These are phyloP conservation scores for Mucor sp. DNA, from an alignment of 371 early-diverging fungal species.

Conservation along the genomic window DNA sequence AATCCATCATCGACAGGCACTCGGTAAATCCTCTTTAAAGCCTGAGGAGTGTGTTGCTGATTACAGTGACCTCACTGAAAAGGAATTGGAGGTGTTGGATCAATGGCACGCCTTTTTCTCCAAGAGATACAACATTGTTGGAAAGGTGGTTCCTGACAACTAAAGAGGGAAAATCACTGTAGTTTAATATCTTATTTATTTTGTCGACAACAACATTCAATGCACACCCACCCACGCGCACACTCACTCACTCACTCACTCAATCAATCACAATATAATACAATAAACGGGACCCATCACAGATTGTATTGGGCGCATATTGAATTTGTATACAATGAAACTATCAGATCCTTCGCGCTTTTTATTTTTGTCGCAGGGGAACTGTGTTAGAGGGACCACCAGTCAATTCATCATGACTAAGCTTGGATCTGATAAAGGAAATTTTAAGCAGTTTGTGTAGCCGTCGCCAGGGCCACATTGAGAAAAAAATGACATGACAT, in stretches of 20 bases:
- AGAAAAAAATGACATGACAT: too few relatives aligned
- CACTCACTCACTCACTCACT: not conserved
- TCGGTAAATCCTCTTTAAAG: conserved; percentile 77
- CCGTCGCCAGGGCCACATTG: too few relatives aligned
- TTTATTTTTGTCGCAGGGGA: too few relatives aligned
- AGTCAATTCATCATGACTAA: too few relatives aligned
- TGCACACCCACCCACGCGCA: too few relatives aligned
- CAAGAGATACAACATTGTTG: conserved; percentile 78
- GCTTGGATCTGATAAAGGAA: too few relatives aligned
- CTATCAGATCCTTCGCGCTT: not conserved
- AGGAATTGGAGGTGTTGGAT: conserved; percentile 72
- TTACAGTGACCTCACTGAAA: conserved; percentile 62
- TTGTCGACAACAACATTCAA: not conserved
- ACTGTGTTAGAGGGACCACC: too few relatives aligned
- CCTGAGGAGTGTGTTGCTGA: conserved; percentile 76
- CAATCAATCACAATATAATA: too few relatives aligned
- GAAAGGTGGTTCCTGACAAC: conserved; percentile 54
- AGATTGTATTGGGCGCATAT: not conserved
- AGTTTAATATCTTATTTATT: not conserved
- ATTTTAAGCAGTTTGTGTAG: too few relatives aligned
- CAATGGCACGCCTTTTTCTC: conserved; percentile 79
- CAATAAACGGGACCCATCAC: not conserved
- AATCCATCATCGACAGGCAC: conserved; percentile 48
- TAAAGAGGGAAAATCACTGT: not conserved
- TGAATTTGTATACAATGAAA: not conserved